These are phyloP conservation scores for Cladosporium oxysporum DNA, from an alignment of 2,329 filamentous ascomycete species.

Conservation along the genomic window DNA sequence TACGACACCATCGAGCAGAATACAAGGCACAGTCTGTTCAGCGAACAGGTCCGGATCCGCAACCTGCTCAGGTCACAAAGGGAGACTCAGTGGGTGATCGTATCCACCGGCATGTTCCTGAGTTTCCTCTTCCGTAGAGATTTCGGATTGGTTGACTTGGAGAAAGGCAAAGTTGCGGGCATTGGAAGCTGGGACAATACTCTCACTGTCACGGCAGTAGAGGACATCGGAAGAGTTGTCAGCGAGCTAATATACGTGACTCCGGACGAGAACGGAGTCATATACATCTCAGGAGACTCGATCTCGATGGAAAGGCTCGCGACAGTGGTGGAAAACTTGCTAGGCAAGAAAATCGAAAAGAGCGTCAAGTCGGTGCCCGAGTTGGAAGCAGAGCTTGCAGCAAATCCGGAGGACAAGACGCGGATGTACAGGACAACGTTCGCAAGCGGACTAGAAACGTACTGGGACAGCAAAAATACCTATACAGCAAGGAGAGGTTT, in stretches of 20 bases:
- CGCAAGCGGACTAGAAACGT: constrained; percentile 58
- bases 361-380: constrained; percentile 49
- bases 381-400: constrained; percentile 49
- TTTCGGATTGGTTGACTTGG: constrained; percentile 64
- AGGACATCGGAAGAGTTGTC: constrained; percentile 64
- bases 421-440: constrained; percentile 65
- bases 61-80: constrained; percentile 52
- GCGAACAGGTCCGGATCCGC: constrained; percentile 65
- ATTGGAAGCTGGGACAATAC: constrained; percentile 63
- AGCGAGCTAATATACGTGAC: constrained; percentile 56
- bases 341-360: background rate
- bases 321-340: background rate
- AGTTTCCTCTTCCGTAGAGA: constrained; percentile 66
- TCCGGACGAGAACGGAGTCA: constrained; percentile 44
- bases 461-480: constrained; percentile 58
- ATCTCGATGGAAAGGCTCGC: constrained; percentile 56
- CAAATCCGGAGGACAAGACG: constrained; percentile 51
- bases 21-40: constrained; percentile 65
- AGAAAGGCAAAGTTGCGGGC: constrained; percentile 37
- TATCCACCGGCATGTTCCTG: constrained; percentile 70
- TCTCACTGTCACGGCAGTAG: constrained; percentile 63
- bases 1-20: constrained; percentile 65
- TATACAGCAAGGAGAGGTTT: constrained; percentile 56
- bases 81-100: constrained; percentile 56
- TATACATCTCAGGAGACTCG: constrained; percentile 65